Base-by-base conservation (phyloP, 2,329 filamentous ascomycete genomes). In the Pseudogymnoascus sp. region DNA sequence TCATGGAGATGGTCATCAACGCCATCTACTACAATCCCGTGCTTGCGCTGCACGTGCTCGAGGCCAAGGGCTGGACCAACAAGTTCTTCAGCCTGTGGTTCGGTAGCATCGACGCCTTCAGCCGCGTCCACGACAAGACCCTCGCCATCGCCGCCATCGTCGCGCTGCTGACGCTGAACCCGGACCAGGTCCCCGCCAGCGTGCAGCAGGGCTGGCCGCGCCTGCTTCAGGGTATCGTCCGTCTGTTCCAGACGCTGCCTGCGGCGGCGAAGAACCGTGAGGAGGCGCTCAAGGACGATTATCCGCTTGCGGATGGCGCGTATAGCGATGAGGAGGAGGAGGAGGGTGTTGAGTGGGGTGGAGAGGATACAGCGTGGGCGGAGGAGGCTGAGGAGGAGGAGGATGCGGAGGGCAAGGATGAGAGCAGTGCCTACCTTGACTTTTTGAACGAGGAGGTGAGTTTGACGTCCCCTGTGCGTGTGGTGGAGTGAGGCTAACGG, bases 11-110 rank as follows among this genome's bases (percentile, higher is more conserved):
- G 87, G 87, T 99, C 63, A 96, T 99, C 80, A 97, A 97, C 76
- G 87, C 90, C 62, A 92, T 97, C 70, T 96, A 97, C 81, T 99
- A 99, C 81, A 97, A 96, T 78, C 92, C 94, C 1, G 77, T 88
- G 49, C 81, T 97, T 64, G 84, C 92, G 23, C 83, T 99, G 22
- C 88, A 92, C 65, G 86, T 96, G 38, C 83, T 99, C n/a, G 94
- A 99, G 78, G 78, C 82, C 61, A 93, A 95, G 71, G 88, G 86
- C 64, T 97, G 92, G 93, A 97, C 94, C 5, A 97, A 97, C 78
- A 95, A 95, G 73, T 99, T 99, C 79, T 99, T 99, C 80, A 96
- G 91, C 76, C 79, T 95, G 64, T 99, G 94, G 94, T 99, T 99
- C 75, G 91, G 91, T 42, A 95, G 88, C 77, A 99, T 99, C 78